phyloP scores from a whole-genome alignment of 2,329 filamentous ascomycete genomes.

The Verticillium isaacii region DNA sequence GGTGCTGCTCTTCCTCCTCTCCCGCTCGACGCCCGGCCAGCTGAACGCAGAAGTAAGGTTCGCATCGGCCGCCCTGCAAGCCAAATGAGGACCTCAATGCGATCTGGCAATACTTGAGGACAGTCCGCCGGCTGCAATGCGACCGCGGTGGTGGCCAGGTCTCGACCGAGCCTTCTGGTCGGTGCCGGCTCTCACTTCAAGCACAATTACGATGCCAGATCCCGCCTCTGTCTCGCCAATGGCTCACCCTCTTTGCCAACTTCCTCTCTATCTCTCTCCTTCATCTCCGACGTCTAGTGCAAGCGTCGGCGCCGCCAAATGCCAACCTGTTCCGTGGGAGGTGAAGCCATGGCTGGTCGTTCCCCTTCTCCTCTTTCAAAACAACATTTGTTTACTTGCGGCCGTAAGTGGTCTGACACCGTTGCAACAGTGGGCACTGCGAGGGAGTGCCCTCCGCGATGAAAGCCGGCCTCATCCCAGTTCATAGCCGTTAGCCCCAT shows the following conservation, averaged over 20 bases:
- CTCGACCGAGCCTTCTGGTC: neutral
- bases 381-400: neutral
- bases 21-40: neutral
- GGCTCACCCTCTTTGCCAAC: neutral
- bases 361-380: neutral
- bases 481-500: neutral
- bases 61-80: neutral
- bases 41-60: neutral
- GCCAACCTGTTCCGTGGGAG: neutral
- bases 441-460: neutral
- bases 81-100: neutral
- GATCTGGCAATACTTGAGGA: neutral
- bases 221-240: neutral
- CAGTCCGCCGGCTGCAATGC: neutral
- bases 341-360: neutral
- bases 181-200: neutral
- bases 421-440: neutral
- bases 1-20: too few species aligned
- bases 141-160: neutral
- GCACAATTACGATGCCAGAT: neutral
- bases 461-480: neutral
- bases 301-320: neutral
- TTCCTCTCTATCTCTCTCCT: neutral
- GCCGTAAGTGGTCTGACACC: neutral
- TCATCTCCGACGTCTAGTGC: neutral